phyloP scores from a whole-genome alignment of 352 stramenopile genomes.

The Phytopythium helicoides region DNA sequence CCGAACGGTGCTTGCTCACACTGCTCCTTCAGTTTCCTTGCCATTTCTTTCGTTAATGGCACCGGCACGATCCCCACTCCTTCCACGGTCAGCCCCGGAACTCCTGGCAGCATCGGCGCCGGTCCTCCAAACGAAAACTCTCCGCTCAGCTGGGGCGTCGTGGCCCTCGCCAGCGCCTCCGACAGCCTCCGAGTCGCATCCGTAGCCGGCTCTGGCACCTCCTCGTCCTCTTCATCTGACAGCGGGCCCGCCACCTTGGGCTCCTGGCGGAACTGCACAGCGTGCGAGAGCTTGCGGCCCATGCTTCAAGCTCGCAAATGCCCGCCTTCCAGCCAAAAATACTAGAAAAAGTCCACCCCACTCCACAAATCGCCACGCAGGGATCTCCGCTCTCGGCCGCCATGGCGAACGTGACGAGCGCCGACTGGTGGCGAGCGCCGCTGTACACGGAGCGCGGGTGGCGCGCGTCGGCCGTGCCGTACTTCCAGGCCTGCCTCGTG shows the following conservation, averaged over 20 bases:
- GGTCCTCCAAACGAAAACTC: conserved; percentile 13
- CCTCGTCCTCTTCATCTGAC: neutral
- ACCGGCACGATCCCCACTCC: conserved; percentile 7
- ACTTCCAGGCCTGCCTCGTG: conserved; percentile 70
- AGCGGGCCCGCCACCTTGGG: neutral
- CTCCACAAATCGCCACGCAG: no score
- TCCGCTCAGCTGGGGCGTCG: conserved; percentile 1
- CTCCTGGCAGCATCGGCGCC: conserved; percentile 6
- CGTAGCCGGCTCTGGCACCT: neutral
- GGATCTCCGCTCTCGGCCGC: no score
- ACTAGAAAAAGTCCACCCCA: no score
- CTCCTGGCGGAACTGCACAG: conserved; percentile 10
- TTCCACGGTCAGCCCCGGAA: conserved; percentile 9
- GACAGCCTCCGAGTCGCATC: conserved; percentile 8
- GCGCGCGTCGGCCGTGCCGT: conserved; percentile 43
- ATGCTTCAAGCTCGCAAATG: no score
- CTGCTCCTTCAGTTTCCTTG: no score
- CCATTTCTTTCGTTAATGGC: no score
- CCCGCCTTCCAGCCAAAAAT: no score
- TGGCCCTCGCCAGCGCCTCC: neutral
- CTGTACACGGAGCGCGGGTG: conserved; percentile 61
- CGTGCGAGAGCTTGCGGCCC: no score
- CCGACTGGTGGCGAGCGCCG: conserved; percentile 57
- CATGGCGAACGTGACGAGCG: no score
- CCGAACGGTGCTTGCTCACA: conserved; percentile 9